Evolutionary conservation across 495 filamentous ascomycete species (phyloP), one percentile per base, ranked within the genome.

Genomic region (Penicillium cinerascens): DNA sequence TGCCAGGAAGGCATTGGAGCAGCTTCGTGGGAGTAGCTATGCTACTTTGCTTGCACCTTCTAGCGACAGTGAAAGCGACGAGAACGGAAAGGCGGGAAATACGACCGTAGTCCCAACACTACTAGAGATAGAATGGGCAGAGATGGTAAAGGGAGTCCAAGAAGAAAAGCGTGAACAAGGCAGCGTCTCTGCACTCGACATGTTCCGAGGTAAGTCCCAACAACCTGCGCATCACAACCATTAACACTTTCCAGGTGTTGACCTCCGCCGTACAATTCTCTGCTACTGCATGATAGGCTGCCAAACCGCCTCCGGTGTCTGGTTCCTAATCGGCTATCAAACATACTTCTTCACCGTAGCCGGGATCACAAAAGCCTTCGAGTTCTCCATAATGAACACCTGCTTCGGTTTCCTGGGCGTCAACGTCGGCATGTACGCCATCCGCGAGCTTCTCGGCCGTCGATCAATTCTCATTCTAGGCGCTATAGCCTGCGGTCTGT

Each of bases 301-400:
- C 18, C 81, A 84, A 52, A 81, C 80, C 5, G 80, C 80, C 0
- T 79, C 76, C 0, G 82, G 81, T 3, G 72, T 76, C 11, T 83
- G 82, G 79, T 85, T 80, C 59, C 77, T 84, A 54, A 83, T 85
- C 45, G 78, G 78, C 0, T 85, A 83, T 60, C 78, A 80, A 38
- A 82, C 82, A 5, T 85, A 84, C 63, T 85, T 84, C 69, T 82
- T 84, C 61, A 72, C 76, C 52, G 83, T 85, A 72, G 76, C 79
- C 33, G 71, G 77, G n/a, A 75, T 83, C 7, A 71, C 73, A 16
- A 72, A 80, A 43, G 74, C 82, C 3, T 85, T 85, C 65, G 71
- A 71, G 50, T 83, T 80, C 66, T 68, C 77, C 42, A 78, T 79
- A 50, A 76, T 83, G 44, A 71, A 83, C 45, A 78, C 72, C 44